phyloP scores from a whole-genome alignment of 352 stramenopile genomes.

The Phytopythium aichiense region DNA sequence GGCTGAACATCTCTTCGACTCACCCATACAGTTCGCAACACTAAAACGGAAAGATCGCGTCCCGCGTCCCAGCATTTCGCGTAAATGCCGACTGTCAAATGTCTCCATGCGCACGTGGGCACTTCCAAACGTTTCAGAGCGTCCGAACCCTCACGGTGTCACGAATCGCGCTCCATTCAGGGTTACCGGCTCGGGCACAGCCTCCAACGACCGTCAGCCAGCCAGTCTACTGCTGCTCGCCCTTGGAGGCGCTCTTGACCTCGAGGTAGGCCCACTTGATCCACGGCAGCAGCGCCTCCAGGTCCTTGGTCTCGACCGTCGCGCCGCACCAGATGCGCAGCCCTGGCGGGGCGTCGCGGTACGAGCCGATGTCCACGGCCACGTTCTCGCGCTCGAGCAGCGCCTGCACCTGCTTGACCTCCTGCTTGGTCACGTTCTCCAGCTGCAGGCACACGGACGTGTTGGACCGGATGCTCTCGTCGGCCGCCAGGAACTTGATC shows the following conservation, averaged over 20 bases:
- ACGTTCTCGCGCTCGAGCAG: slow-evolving; percentile 96
- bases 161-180: not conserved
- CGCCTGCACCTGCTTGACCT: slow-evolving; percentile 97
- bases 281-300: slow-evolving; percentile 98
- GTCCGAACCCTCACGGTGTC: not conserved
- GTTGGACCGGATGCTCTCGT: slow-evolving; percentile 92
- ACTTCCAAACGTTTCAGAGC: not conserved
- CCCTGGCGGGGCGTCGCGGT: slow-evolving; percentile 96
- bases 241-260: slow-evolving; percentile 54
- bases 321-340: slow-evolving; percentile 99
- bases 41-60: not conserved
- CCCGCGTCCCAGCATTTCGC: not conserved
- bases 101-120: not conserved
- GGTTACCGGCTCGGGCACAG: not conserved
- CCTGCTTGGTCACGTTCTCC: slow-evolving; percentile 85
- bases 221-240: not conserved
- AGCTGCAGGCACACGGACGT: slow-evolving; percentile 98
- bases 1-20: not conserved
- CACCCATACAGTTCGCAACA: not conserved
- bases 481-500: slow-evolving; percentile 96
- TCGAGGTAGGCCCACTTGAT: slow-evolving; percentile 97
- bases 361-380: slow-evolving; percentile 97
- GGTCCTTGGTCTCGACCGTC: slow-evolving; percentile 97
- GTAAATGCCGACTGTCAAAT: not conserved
- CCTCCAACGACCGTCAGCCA: not conserved